These are phyloP conservation scores for Colletotrichum australisinense DNA, from an alignment of 2,329 filamentous ascomycete genomes.

Conservation along the genomic window DNA sequence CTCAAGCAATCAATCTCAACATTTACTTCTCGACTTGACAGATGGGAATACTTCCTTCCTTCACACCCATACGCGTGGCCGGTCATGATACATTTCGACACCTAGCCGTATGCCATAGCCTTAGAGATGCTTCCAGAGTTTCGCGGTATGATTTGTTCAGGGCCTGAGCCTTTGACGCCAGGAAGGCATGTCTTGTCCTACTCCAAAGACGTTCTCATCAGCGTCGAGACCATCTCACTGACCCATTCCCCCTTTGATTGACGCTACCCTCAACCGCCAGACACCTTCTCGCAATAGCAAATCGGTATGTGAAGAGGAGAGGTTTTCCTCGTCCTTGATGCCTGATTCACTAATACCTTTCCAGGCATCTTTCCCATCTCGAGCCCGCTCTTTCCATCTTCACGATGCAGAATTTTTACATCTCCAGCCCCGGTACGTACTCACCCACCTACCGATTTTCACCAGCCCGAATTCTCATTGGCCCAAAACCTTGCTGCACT, in stretches of 20 bases:
- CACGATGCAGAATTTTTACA: constrained; percentile 1
- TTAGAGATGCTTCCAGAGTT: background rate
- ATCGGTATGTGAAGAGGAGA: background rate
- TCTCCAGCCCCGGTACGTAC: constrained; percentile 1
- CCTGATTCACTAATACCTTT: background rate
- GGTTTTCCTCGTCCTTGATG: background rate
- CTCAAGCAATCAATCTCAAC: too few relatives aligned
- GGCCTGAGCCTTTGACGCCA: too few relatives aligned
- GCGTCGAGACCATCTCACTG: background rate
- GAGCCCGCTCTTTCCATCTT: constrained; percentile 6
- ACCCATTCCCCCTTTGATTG: background rate
- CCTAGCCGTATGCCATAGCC: too few relatives aligned
- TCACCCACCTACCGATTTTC: background rate
- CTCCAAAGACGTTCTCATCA: too few relatives aligned
- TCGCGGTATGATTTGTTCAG: too few relatives aligned
- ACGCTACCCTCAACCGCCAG: background rate
- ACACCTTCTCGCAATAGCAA: background rate
- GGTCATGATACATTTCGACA: background rate
- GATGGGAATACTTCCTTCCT: background rate
- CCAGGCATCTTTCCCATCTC: background rate
- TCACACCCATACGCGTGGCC: background rate
- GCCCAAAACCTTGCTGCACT: background rate
- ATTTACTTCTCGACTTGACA: too few relatives aligned
- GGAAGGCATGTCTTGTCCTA: too few relatives aligned
- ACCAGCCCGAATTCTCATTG: constrained; percentile 11